Conservation (phyloP, 257 asterid species). For the Solanum gandarillasii region DNA sequence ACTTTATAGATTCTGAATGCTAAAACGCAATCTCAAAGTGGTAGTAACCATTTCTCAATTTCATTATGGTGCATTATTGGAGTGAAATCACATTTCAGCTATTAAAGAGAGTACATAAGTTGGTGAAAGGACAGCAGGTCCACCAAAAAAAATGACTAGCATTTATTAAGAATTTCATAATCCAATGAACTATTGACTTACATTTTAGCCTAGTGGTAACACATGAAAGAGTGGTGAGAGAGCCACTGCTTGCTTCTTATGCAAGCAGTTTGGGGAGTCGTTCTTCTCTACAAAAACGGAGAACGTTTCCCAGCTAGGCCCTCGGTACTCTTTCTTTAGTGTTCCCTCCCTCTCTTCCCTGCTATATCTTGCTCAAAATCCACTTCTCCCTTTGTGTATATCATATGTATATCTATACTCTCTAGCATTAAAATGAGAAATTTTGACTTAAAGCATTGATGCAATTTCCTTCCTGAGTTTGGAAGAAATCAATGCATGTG, state of each 20-base stretch:
- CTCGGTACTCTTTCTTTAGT: conserved; percentile 6
- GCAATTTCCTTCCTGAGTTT: conserved; percentile 3
- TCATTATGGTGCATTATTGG: not conserved
- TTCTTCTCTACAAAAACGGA: conserved; percentile 55
- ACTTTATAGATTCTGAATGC: not conserved
- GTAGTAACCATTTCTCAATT: not conserved
- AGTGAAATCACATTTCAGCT: not conserved
- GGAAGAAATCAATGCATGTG: conserved; percentile 1
- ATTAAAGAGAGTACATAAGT: not conserved
- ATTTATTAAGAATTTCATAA: conserved; percentile 4
- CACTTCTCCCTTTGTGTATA: conserved; percentile 2
- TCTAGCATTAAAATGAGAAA: not conserved
- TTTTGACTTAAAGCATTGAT: not conserved
- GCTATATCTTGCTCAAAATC: not conserved
- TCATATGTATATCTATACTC: conserved; percentile 6
- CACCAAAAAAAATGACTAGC: not conserved
- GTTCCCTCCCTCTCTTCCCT: not conserved
- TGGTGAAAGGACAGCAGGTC: not conserved
- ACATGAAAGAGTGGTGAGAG: conserved; percentile 2
- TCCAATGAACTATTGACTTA: conserved; percentile 2
- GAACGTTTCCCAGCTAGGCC: conserved; percentile 32
- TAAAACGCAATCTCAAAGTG: not conserved
- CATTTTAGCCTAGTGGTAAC: not conserved
- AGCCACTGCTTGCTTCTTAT: conserved; percentile 18
- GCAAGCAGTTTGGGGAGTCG: conserved; percentile 32